A percentile compares a stretch with the other conserved stretches of the same genome.
phyloP scores from a whole-genome alignment of 1,284 basidiomycete genomes.

The Cutaneotrichosporon mucoides region DNA sequence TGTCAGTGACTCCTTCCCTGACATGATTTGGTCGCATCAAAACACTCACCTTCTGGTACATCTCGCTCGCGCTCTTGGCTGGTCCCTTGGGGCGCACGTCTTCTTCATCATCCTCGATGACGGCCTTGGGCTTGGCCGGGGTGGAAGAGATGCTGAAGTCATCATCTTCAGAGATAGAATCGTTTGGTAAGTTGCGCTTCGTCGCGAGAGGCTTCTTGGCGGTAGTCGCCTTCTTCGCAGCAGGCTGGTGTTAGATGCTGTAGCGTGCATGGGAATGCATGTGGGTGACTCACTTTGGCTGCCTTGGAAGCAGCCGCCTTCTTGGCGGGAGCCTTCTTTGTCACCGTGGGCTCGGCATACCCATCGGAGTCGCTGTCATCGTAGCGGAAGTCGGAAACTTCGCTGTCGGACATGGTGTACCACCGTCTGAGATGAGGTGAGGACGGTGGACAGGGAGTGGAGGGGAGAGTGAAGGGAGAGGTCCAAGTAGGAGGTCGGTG shows the following conservation, averaged over 20 bases:
- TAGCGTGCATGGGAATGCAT: not conserved
- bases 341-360: constrained; percentile 23
- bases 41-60: constrained; percentile 76
- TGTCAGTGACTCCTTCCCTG: constrained; percentile 7
- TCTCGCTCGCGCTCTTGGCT: constrained; percentile 79
- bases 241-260: constrained; percentile 14
- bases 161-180: constrained; percentile 57
- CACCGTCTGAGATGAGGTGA: not conserved
- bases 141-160: constrained; percentile 38
- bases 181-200: constrained; percentile 63
- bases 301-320: constrained; percentile 27
- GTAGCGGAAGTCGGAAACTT: constrained; percentile 32
- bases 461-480: not conserved
- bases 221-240: constrained; percentile 52
- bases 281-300: constrained; percentile 23
- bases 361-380: constrained; percentile 44
- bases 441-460: not conserved
- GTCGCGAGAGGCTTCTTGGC: constrained; percentile 50
- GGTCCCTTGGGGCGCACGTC: constrained; percentile 25
- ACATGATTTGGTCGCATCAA: not conserved
- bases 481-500: not conserved
- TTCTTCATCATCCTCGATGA: constrained; percentile 25
- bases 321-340: constrained; percentile 31
- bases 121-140: constrained; percentile 28
- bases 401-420: constrained; percentile 44